A percentile compares a stretch with the other conserved stretches of the same genome.
phyloP scores from a whole-genome alignment of 257 asterid species.

The Capsicum baccatum region DNA sequence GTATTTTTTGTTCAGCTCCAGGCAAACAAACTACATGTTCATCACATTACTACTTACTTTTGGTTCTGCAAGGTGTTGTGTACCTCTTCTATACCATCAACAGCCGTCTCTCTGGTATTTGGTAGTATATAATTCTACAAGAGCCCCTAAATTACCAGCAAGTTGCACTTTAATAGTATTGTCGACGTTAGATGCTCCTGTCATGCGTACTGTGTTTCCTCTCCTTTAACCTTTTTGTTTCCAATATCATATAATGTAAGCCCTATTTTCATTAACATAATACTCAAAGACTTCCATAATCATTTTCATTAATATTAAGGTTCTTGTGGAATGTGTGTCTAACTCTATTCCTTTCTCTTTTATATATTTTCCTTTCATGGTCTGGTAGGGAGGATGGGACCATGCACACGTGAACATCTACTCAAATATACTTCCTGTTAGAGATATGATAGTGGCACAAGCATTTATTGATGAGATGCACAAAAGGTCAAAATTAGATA shows the following conservation, averaged over 20 bases:
- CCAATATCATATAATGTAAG: not conserved
- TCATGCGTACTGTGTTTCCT: not conserved
- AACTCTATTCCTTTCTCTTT: not conserved
- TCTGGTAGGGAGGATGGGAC: too few species aligned
- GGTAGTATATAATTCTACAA: too few species aligned
- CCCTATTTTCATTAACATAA: not conserved
- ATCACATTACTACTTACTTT: too few species aligned
- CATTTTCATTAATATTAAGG: too few species aligned
- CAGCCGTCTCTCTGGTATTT: too few species aligned
- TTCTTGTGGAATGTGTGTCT: not conserved
- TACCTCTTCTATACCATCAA: too few species aligned
- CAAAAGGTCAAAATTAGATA: not conserved
- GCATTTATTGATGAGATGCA: not conserved
- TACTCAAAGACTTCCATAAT: not conserved
- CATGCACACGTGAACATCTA: too few species aligned
- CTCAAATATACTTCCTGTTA: not conserved
- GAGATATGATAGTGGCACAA: not conserved
- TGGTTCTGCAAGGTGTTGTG: too few species aligned
- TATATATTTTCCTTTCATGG: too few species aligned
- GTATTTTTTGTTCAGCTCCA: too few species aligned
- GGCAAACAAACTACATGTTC: too few species aligned
- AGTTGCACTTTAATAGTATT: conserved; percentile 14
- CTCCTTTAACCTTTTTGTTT: not conserved
- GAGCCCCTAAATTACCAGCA: not conserved
- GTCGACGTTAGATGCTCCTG: not conserved